Evolutionary conservation across 2,329 filamentous ascomycete genomes (phyloP), one percentile per base, ranked within the genome.

Genomic region (Knufia fluminis): DNA sequence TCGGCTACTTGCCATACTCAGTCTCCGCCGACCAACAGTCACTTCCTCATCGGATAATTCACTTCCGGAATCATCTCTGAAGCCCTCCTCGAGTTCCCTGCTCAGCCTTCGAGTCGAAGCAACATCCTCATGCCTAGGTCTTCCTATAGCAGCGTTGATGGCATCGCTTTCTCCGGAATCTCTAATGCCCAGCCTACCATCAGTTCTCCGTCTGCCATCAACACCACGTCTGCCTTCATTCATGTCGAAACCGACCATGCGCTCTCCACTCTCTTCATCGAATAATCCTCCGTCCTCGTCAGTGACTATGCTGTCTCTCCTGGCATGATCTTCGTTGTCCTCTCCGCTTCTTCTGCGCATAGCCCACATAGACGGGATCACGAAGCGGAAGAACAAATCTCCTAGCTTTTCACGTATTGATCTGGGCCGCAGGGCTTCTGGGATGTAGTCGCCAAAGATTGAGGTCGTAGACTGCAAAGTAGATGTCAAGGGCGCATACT

Each of bases 1-100:
- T 48, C 35, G 33, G 17, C 17, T 39, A 39, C n/a, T 22, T 17
- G 23, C 24, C 32, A 40, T 48, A 23, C 45, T 48, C 22, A 39
- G 17, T 32, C 45, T 39, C 20, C 45, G 39, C n/a, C 45, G 26
- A 12, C 45, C 45, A 8, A 48, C 45, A 3, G 45, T 48, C 19
- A 48, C 63, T 48, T 81, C 78, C 32, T 83, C 79, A 49, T 83
- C 80, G 61, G 83, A 86, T 19, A 22, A 33, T 39, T 48, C 45
- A 22, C 45, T 48, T 16, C 31, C 45, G 14, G 45, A 48, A 58
- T 85, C 82, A 63, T 86, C 83, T 66, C 79, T 78, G 62, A 87
- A 87, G 0, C 82, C 83, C 60, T 83, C 77, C 64, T 91, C 86
- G 46, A 91, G 66, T 70, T 94, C 88, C 67, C 87, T 74, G 64